Evolutionary conservation across 352 stramenopile species (phyloP).

Genomic region (Globisporangium solare): DNA sequence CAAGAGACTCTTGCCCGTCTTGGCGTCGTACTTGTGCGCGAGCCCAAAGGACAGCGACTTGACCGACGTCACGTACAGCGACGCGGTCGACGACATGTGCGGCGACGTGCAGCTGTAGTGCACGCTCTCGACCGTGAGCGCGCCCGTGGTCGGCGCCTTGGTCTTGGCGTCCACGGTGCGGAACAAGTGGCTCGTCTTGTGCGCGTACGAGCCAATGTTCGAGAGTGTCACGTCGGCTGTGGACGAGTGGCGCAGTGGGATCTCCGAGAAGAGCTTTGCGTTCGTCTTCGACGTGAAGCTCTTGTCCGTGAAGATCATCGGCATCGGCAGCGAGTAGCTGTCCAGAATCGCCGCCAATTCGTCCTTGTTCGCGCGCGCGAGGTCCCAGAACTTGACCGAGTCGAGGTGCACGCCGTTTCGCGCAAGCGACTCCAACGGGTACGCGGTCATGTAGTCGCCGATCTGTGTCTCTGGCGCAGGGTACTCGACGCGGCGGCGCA

Average conservation of each 20-base stretch:
- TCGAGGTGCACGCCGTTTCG: slow-evolving; percentile 22
- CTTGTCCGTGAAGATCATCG: slow-evolving; percentile 14
- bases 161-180: slow-evolving; percentile 9
- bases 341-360: slow-evolving; percentile 17
- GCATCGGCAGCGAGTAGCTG: slow-evolving; percentile 15
- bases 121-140: slow-evolving; percentile 18
- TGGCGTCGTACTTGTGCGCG: slow-evolving; percentile 26
- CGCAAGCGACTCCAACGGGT: slow-evolving; percentile 16
- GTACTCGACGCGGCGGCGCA: slow-evolving; percentile 32
- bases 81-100: slow-evolving; percentile 16
- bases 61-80: slow-evolving; percentile 23
- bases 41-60: slow-evolving; percentile 25
- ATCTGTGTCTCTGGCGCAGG: slow-evolving; percentile 27
- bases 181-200: slow-evolving; percentile 7
- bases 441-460: slow-evolving; percentile 29
- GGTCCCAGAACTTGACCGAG: slow-evolving; percentile 32
- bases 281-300: not conserved
- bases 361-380: slow-evolving; percentile 33
- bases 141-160: slow-evolving; percentile 6
- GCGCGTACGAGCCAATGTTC: slow-evolving; percentile 11
- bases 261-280: slow-evolving; percentile 3
- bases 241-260: slow-evolving; percentile 5
- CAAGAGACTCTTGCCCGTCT: slow-evolving; percentile 15
- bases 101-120: slow-evolving; percentile 25
- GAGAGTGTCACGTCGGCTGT: slow-evolving; percentile 10